Base-by-base conservation (phyloP, 345 rosid genomes). In the Brassica nigra region DNA sequence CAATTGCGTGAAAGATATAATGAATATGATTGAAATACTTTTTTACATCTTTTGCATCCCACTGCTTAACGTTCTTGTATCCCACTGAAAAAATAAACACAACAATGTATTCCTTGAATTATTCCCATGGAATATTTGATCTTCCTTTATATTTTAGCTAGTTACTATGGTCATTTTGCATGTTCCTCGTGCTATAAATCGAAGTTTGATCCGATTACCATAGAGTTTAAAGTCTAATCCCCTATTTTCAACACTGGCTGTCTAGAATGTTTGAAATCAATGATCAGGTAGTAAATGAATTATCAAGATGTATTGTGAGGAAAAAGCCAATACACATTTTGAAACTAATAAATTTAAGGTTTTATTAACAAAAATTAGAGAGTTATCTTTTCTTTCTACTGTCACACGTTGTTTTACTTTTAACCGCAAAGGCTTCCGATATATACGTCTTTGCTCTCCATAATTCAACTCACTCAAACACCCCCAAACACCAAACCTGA, bases 141-240 rank as follows among this genome's bases (percentile, higher is more conserved):
- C n/a, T n/a, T 18, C 29, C 62, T 57, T 54, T 57, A 57, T 57
- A 30, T 14, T n/a, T n/a, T n/a, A n/a, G 18, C 30, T 62, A 14
- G 66, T 62, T 62, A 29, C 6, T 8, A 29, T 12, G 18, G 0
- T 12, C 37, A n/a, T 31, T 30, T 18, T 36, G 70, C 65, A 75
- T 65, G n/a, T n/a, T n/a, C n/a, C 71, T 64, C 71, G 37, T 75
- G 78, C 63, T 74, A n/a, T 11, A 74, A 74, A 5, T 30, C 2
- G 1, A 18, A 31, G 69, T 73, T 57, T 20, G 12, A 57, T 54
- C 59, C 23, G 59, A 4, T 49, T 15, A 54, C 59, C 59, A 15
- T 54, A 15, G 59, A 15, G 10, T 54, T 6, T 15, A 6, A 14
- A 54, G 20, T 54, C 30, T 23, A 57, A 31, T n/a, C 42, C 58